Evolutionary conservation across 148 eudicot genomes (phyloP).

Genomic region (Gaultheria prostrata): DNA sequence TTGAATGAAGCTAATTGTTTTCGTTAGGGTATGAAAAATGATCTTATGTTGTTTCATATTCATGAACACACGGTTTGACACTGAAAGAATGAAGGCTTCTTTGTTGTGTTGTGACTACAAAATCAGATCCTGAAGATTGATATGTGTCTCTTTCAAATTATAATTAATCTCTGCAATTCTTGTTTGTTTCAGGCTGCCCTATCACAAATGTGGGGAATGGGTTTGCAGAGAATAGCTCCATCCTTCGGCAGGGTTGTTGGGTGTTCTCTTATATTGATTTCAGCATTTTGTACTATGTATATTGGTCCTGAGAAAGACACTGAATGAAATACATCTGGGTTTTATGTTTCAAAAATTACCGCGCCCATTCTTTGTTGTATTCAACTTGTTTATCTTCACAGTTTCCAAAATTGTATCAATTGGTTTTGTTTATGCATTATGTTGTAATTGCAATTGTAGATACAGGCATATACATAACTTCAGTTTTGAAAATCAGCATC

Average conservation of each 20-base stretch:
- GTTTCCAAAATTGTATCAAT: neutral
- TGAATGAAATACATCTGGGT: conserved; percentile 19
- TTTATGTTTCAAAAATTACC: neutral
- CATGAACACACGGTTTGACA: neutral
- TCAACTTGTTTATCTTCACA: neutral
- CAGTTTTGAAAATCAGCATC: neutral
- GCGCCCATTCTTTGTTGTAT: conserved; percentile 16
- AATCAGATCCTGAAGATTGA: neutral
- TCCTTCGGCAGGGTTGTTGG: conserved; percentile 51
- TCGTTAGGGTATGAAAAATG: neutral
- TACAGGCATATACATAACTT: neutral
- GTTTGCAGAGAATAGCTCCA: conserved; percentile 30
- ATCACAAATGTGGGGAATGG: conserved; percentile 45
- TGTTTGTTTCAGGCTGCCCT: conserved; percentile 39
- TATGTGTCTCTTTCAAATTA: neutral
- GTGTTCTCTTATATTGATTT: conserved; percentile 44
- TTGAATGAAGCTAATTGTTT: neutral
- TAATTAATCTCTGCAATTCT: neutral
- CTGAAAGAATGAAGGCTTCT: neutral
- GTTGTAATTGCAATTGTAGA: conserved; percentile 5
- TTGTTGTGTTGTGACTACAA: neutral
- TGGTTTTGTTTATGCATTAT: neutral
- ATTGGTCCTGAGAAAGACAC: conserved; percentile 52
- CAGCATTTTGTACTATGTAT: conserved; percentile 46
- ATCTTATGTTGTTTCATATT: neutral